Evolutionary conservation across 1,139 yeast genomes (phyloP), one percentile per base, ranked within the genome.

Genomic region (Meyerozyma athensensis): DNA sequence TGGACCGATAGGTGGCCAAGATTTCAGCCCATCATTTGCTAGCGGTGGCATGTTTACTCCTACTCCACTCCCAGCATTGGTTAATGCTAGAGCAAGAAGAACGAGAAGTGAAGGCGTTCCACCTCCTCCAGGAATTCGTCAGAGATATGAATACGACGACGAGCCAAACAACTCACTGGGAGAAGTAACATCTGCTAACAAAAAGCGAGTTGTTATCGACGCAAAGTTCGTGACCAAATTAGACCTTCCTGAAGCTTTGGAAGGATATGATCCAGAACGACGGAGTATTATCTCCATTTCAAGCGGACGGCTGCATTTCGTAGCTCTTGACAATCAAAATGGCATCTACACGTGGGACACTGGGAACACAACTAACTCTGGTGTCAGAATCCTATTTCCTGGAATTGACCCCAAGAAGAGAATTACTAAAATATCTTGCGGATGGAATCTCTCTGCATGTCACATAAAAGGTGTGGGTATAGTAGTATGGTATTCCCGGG

Each of bases 261-360:
- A 28, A 8, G 20, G 47, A 7, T 39, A 38, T 6, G 19, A 16
- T 10, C 36, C 52, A 3, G 40, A 40, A 10, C 33, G 34, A 17
- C 41, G 50, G 19, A 64, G 59, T 40, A 64, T 81, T 36, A 53
- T 72, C 2, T 67, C 79, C 3, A 66, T 83, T 3, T 68, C 81
- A 10, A 72, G 85, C 32, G 94, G 94, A 0, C 59, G 94, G 43
- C 67, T 74, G 32, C 90, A 81, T 54, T 69, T 83, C 35, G 57
- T 83, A 9, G 92, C 82, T 0, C 56, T 83, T 36, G 86, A 79
- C 46, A 60, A 66, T n/a, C 39, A 59, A 1, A 72, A 75, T 33
- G 55, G 62, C 8, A 47, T 84, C 1, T 81, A 78, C 67, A 66
- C 78, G 0, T 83, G 92, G 90, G 94, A 83, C 51, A 52, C 68